These are phyloP conservation scores for Malus hybrid DNA, from an alignment of 331 rosid species.

Conservation along the genomic window DNA sequence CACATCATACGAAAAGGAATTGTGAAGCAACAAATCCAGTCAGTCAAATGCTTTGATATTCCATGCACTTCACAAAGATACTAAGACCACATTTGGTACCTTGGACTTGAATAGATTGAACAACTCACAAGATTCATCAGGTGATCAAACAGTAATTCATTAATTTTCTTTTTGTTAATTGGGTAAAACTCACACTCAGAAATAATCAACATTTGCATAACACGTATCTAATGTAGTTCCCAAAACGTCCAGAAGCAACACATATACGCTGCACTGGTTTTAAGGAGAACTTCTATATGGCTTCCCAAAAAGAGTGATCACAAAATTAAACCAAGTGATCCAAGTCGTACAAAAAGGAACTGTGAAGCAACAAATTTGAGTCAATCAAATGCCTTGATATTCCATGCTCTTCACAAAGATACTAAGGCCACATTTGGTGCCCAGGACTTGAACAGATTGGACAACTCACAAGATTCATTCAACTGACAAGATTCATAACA, in stretches of 20 bases:
- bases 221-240: slow-evolving; percentile 37
- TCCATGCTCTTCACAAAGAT: background rate
- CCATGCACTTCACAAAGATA: background rate
- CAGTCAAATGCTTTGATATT: background rate
- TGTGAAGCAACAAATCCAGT: slow-evolving; percentile 1
- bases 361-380: slow-evolving; percentile 3
- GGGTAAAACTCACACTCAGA: background rate
- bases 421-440: background rate
- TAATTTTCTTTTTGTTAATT: background rate
- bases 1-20: background rate
- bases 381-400: background rate
- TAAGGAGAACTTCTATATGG: slow-evolving; percentile 55
- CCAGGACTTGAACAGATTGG: too few relatives aligned
- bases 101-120: too few relatives aligned
- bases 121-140: background rate
- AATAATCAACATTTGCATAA: background rate
- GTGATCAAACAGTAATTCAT: background rate
- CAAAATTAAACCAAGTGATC: slow-evolving; percentile 24
- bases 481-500: background rate
- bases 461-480: background rate
- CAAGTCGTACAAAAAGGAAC: background rate
- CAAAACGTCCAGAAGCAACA: slow-evolving; percentile 71
- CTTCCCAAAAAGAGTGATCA: slow-evolving; percentile 35
- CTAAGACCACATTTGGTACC: background rate
- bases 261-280: slow-evolving; percentile 34